A percentile compares a stretch with the other conserved stretches of the same genome.
Evolutionary conservation across 257 asterid genomes (phyloP).

Genomic region (Plantago major): DNA sequence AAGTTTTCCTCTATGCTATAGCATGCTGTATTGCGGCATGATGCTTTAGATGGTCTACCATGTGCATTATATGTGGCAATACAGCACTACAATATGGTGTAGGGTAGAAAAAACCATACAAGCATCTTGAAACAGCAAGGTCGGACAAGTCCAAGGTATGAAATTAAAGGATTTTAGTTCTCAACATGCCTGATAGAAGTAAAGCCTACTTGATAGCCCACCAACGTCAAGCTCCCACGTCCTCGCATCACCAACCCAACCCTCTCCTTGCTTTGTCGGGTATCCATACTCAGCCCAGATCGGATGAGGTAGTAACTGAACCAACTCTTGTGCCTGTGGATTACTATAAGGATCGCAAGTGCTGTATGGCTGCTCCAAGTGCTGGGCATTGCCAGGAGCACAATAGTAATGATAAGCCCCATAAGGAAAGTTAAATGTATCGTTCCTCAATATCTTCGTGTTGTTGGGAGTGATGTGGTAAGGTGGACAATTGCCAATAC

Average conservation of each 20-base stretch:
- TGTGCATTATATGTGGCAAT: no score
- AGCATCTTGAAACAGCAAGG: no score
- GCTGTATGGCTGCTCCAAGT: conserved; percentile 46
- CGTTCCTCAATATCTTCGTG: conserved; percentile 40
- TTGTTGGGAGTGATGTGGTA: conserved; percentile 53
- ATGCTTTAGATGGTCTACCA: no score
- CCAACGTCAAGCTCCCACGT: conserved; percentile 74
- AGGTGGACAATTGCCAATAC: conserved; percentile 53
- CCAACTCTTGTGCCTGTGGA: conserved; percentile 64
- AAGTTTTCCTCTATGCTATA: no score
- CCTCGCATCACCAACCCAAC: conserved; percentile 55
- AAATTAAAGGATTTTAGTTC: background rate
- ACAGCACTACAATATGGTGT: no score
- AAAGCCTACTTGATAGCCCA: conserved; percentile 59
- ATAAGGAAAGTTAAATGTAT: conserved; percentile 51
- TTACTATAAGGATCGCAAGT: conserved; percentile 67
- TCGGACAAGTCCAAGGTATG: no score
- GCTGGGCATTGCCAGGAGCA: conserved; percentile 57
- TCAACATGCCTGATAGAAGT: conserved; percentile 49
- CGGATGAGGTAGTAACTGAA: conserved; percentile 69
- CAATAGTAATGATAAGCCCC: conserved; percentile 66
- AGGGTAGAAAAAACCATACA: no score
- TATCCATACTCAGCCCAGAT: conserved; percentile 68
- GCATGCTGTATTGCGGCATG: no score
- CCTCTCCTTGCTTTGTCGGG: conserved; percentile 52